Percentiles rank a stretch among this genome's conserved stretches.
Evolutionary conservation across 805 yeast species (phyloP).

Genomic region (Metschnikowia baotianmanensis): DNA sequence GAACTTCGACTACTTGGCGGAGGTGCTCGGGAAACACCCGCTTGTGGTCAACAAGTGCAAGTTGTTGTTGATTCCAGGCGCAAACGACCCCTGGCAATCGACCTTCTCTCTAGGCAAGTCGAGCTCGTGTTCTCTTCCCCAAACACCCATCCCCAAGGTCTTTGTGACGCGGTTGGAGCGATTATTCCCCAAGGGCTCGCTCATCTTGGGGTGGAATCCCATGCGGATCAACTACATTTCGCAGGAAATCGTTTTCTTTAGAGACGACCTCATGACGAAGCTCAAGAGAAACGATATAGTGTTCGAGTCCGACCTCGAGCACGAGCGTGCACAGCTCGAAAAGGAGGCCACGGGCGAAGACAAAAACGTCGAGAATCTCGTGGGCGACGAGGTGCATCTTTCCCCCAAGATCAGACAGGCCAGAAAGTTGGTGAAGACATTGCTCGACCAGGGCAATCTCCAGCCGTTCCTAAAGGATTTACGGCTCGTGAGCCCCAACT

Average conservation of each 20-base stretch:
- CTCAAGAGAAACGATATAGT: constrained; percentile 67
- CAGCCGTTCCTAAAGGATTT: constrained; percentile 69
- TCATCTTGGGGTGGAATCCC: constrained; percentile 67
- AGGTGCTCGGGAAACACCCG: constrained; percentile 58
- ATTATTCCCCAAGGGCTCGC: constrained; percentile 27
- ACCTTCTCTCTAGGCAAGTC: constrained; percentile 57
- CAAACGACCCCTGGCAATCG: constrained; percentile 91
- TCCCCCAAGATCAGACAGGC: constrained; percentile 55
- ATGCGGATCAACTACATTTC: constrained; percentile 71
- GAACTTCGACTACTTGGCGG: constrained; percentile 72
- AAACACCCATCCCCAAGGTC: constrained; percentile 62
- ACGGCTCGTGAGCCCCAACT: constrained; percentile 66
- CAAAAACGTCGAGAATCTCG: constrained; percentile 21
- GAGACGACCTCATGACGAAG: constrained; percentile 72
- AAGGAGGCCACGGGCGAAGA: constrained; percentile 22
- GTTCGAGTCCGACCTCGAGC: constrained; percentile 42
- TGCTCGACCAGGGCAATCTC: constrained; percentile 83
- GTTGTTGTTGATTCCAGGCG: constrained; percentile 80
- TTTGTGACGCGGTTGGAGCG: constrained; percentile 69
- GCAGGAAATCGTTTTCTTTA: constrained; percentile 73
- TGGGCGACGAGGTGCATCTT: constrained; percentile 24
- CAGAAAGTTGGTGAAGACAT: constrained; percentile 70
- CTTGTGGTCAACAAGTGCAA: constrained; percentile 50
- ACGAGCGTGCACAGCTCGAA: constrained; percentile 25
- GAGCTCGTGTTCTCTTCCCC: constrained; percentile 50